These are phyloP conservation scores for Pythium sukuiense DNA, from an alignment of 352 stramenopile species.

Conservation along the genomic window DNA sequence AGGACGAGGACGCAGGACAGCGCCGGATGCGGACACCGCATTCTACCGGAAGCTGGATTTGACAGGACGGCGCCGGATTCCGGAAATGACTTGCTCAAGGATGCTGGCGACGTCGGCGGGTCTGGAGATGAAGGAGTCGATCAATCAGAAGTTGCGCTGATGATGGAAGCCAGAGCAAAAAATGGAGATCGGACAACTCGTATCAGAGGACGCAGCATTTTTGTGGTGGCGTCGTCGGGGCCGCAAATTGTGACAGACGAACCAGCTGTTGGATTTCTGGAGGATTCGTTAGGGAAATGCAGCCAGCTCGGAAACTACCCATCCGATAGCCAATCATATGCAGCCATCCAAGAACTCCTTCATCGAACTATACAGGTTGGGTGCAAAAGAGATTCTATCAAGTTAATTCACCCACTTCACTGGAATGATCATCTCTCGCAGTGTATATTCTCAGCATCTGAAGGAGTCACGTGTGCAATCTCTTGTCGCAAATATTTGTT, in stretches of 20 bases:
- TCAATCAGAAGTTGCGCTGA: not conserved
- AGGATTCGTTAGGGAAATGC: not conserved
- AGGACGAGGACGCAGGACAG: not conserved
- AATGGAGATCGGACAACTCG: not conserved
- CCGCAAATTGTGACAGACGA: not conserved
- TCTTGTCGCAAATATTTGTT: not conserved
- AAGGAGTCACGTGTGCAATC: not conserved
- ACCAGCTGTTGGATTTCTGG: not conserved
- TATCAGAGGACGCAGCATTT: not conserved
- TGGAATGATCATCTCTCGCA: not conserved
- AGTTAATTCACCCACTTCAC: not conserved
- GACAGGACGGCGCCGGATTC: not conserved
- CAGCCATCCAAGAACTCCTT: not conserved
- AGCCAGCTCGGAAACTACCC: too few species aligned
- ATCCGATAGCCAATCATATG: not conserved
- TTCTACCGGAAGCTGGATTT: not conserved
- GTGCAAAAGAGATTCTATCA: not conserved
- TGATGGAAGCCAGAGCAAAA: conserved; percentile 3
- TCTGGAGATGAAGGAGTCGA: not conserved
- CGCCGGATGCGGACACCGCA: not conserved
- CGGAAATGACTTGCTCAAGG: not conserved
- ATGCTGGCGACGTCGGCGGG: not conserved
- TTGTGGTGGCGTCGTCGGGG: not conserved
- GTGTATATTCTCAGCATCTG: not conserved
- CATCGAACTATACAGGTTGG: not conserved